Base-by-base conservation (phyloP, 768 basidiomycete species). In the Pleurotus salmoneostramineus region DNA sequence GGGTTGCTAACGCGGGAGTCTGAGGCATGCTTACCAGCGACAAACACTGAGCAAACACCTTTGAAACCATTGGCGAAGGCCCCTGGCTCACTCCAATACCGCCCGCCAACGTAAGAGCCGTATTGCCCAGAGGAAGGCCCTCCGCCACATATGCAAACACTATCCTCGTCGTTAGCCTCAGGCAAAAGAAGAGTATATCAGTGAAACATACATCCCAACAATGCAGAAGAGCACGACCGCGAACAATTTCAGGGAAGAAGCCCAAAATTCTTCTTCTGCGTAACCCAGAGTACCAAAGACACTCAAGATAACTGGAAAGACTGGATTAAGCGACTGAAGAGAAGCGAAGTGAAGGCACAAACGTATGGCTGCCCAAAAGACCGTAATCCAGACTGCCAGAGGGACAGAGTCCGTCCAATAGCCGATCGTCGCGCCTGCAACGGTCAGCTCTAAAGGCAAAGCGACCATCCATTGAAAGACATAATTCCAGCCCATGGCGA, bases 401-500 rank as follows among this genome's bases (percentile, higher is more conserved):
- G 75, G 73, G 12, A 74, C 66, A 46, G 72, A 64, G 50, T 67
- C 61, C 4, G 72, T 71, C 77, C 78, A 79, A 61, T 77, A 79
- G 55, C 75, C 67, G 31, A 78, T 74, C 6, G 78, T 79, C 35
- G 69, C 74, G 10, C 69, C 74, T 15, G 77, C 78, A 10, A 79
- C 76, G 2, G 76, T 78, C 14, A 78, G 74, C 67, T 79, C 77
- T 31, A 79, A 64, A 0, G 77, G 78, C 37, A 79, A 66, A 2
- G 74, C 74, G 21, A 77, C 62, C 7, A 73, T 76, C 78, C 78
- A 79, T 72, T 77, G 76, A 43, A 79, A 69, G 37, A 72, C 70
- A 59, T 79, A 79, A 54, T 79, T 79, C 78, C 78, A 79, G 2
- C 78, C 78, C 78, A 79, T 79, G 45, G 77, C 74, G 56, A 78